Percentiles rank a stretch among this genome's conserved stretches.
phyloP scores from a whole-genome alignment of 116 monocot species.

The Papilionanthe hybrid region DNA sequence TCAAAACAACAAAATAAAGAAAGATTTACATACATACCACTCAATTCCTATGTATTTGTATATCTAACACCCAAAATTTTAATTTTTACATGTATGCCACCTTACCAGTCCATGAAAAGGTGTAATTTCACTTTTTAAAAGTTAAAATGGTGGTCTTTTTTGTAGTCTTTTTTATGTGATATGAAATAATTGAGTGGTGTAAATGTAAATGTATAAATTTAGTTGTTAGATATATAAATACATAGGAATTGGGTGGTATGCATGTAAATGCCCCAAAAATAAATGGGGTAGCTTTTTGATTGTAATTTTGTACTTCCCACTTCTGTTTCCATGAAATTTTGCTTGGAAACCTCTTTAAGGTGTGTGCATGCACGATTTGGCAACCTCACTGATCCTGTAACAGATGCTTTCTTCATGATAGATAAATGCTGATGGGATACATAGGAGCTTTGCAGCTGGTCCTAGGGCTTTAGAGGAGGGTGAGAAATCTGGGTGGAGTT shows the following conservation, averaged over 20 bases:
- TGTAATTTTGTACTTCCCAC: constrained; percentile 12
- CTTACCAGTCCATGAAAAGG: no score
- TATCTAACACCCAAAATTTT: no score
- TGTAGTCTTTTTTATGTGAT: no score
- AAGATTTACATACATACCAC: no score
- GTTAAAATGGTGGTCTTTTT: no score
- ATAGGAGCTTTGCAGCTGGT: constrained; percentile 62
- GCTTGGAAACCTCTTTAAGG: constrained; percentile 26
- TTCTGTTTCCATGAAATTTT: constrained; percentile 17
- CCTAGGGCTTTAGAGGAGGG: constrained; percentile 51
- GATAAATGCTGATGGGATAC: constrained; percentile 59
- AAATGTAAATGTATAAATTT: no score
- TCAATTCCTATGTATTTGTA: no score
- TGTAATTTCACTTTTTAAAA: no score
- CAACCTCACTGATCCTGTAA: constrained; percentile 28
- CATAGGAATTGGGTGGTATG: no score
- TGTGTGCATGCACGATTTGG: constrained; percentile 20
- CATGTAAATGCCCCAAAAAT: background rate
- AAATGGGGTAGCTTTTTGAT: background rate
- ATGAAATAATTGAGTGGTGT: no score
- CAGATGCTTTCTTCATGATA: constrained; percentile 59
- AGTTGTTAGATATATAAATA: no score
- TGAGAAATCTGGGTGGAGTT: constrained; percentile 51
- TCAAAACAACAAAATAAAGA: background rate
- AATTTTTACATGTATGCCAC: no score